Evolutionary conservation across 805 yeast genomes (phyloP).

Genomic region (Lipomyces anomalus): DNA sequence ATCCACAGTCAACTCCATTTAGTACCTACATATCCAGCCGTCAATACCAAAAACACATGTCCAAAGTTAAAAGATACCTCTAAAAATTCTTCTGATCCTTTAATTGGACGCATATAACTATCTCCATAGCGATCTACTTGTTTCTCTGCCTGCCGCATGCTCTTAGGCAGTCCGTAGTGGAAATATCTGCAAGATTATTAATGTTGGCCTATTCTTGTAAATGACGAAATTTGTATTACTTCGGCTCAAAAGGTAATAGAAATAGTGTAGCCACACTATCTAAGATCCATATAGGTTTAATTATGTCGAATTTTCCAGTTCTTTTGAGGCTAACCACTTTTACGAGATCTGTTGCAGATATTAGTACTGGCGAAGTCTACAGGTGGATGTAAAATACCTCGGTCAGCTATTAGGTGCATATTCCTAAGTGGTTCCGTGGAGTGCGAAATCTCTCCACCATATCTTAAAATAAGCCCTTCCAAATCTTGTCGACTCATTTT

Average conservation of each 20-base stretch:
- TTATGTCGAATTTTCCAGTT: slow-evolving; percentile 50
- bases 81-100: slow-evolving; percentile 24
- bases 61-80: too few relatives aligned
- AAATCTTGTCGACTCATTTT: neutral
- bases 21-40: too few relatives aligned
- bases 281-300: slow-evolving; percentile 65
- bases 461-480: neutral
- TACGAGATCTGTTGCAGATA: slow-evolving; percentile 32
- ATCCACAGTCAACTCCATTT: too few relatives aligned
- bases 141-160: slow-evolving; percentile 27
- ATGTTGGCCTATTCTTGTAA: neutral
- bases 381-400: neutral
- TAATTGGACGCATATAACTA: slow-evolving; percentile 43
- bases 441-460: neutral
- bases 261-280: slow-evolving; percentile 49
- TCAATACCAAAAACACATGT: too few relatives aligned
- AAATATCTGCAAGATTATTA: slow-evolving; percentile 41
- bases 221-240: slow-evolving; percentile 11
- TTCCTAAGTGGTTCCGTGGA: neutral
- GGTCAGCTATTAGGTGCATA: neutral
- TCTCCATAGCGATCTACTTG: slow-evolving; percentile 60
- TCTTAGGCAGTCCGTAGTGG: slow-evolving; percentile 40
- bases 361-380: neutral
- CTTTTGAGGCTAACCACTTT: slow-evolving; percentile 38
- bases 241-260: slow-evolving; percentile 54